A percentile compares a stretch with the other conserved stretches of the same genome.
Evolutionary conservation across 225 moss, liverwort and hornwort species (phyloP).

Genomic region (Physcomitrellopsis africana): DNA sequence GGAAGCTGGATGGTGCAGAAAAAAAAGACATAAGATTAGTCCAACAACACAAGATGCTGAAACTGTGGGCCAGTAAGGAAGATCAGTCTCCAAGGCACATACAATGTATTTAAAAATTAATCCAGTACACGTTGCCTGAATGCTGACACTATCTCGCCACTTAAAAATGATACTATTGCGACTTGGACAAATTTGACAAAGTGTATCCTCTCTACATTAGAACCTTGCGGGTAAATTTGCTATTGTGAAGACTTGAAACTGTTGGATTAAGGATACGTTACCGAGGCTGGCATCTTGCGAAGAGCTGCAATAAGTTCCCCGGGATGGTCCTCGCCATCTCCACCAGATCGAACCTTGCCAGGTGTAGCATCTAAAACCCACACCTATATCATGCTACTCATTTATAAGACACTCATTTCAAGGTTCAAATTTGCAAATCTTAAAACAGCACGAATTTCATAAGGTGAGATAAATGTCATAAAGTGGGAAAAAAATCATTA

Average conservation of each 20-base stretch:
- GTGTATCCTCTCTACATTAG: no score
- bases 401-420: conserved; percentile 12
- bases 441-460: no score
- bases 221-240: not conserved
- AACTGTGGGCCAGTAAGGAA: conserved; percentile 8
- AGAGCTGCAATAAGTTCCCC: conserved; percentile 77
- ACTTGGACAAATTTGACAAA: not conserved
- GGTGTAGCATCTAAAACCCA: conserved; percentile 99
- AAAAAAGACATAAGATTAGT: conserved; percentile 16
- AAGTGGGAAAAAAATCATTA: not conserved
- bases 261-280: conserved; percentile 26
- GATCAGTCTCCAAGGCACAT: not conserved
- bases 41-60: conserved; percentile 11
- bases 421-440: not conserved
- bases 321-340: conserved; percentile 93
- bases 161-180: not conserved
- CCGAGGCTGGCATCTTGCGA: conserved; percentile 74
- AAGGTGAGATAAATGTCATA: not conserved
- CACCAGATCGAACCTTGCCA: conserved; percentile 86
- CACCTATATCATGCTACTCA: conserved; percentile 51
- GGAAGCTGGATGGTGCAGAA: conserved; percentile 60
- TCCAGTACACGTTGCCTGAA: not conserved
- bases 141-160: not conserved
- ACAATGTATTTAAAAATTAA: not conserved
- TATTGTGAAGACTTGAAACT: not conserved